Conservation (phyloP, 177 flowering plant genomes). For the Vitis hybrid region DNA sequence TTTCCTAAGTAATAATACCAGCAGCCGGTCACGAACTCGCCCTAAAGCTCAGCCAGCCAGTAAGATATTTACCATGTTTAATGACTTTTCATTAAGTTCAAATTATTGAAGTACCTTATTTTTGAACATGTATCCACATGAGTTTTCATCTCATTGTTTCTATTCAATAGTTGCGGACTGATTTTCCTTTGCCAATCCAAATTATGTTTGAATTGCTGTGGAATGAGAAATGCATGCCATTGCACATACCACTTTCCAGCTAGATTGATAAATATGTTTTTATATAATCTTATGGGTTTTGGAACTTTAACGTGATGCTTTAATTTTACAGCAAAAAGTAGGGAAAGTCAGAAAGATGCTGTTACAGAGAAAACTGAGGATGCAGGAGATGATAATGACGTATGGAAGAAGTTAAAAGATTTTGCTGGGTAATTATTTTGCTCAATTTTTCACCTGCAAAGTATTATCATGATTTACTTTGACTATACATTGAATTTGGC, state of each 20-base stretch:
- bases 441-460: neutral
- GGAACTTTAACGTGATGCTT: slow-evolving; percentile 3
- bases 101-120: neutral
- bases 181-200: neutral
- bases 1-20: slow-evolving; percentile 34
- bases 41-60: slow-evolving; percentile 50
- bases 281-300: neutral
- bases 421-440: slow-evolving; percentile 67
- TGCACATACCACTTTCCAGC: neutral
- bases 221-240: neutral
- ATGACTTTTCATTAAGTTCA: slow-evolving; percentile 1
- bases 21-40: slow-evolving; percentile 53
- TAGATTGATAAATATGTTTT: neutral
- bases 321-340: slow-evolving; percentile 43
- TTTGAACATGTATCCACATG: neutral
- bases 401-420: slow-evolving; percentile 66
- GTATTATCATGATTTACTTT: neutral
- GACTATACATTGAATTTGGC: neutral
- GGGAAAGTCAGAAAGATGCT: slow-evolving; percentile 31
- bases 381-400: slow-evolving; percentile 50
- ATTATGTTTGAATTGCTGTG: neutral
- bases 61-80: slow-evolving; percentile 25
- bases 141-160: neutral
- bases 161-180: neutral
- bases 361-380: slow-evolving; percentile 46